Conservation (phyloP, 2,329 filamentous ascomycete species). For the Hypoxylon sp. region DNA sequence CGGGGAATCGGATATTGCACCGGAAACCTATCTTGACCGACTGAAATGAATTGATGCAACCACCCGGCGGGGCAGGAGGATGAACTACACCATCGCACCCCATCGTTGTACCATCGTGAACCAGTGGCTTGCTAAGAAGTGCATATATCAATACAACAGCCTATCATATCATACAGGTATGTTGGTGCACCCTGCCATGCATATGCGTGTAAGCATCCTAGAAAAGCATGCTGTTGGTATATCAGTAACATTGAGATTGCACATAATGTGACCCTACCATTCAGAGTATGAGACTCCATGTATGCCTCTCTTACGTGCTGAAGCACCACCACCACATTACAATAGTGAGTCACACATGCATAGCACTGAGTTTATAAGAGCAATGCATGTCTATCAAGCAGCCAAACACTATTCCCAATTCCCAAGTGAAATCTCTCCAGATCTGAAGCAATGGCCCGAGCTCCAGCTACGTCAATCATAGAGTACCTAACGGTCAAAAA, state of each 20-base stretch:
- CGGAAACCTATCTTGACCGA: not conserved
- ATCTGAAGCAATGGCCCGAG: not conserved
- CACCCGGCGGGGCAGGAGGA: not conserved
- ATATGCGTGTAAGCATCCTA: constrained; percentile 3
- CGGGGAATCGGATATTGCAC: not conserved
- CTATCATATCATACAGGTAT: not conserved
- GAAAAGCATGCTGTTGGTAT: not conserved
- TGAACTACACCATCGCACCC: not conserved
- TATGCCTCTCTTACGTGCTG: no score
- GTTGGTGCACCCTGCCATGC: not conserved
- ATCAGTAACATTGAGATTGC: not conserved
- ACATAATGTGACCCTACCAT: not conserved
- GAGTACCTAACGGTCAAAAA: constrained; percentile 4
- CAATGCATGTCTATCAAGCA: no score
- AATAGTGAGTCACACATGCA: not conserved
- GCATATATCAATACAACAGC: no score
- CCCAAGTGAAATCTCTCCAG: not conserved
- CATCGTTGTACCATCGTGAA: not conserved
- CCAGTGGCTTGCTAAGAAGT: not conserved
- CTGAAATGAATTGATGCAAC: constrained; percentile 2
- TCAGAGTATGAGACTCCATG: not conserved
- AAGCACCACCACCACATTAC: no score
- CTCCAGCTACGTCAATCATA: not conserved
- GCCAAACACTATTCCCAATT: not conserved
- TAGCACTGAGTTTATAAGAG: not conserved